Percentiles rank a stretch among this genome's conserved stretches.
Evolutionary conservation across 2,329 filamentous ascomycete species (phyloP).

Genomic region (Xylaria sp.): DNA sequence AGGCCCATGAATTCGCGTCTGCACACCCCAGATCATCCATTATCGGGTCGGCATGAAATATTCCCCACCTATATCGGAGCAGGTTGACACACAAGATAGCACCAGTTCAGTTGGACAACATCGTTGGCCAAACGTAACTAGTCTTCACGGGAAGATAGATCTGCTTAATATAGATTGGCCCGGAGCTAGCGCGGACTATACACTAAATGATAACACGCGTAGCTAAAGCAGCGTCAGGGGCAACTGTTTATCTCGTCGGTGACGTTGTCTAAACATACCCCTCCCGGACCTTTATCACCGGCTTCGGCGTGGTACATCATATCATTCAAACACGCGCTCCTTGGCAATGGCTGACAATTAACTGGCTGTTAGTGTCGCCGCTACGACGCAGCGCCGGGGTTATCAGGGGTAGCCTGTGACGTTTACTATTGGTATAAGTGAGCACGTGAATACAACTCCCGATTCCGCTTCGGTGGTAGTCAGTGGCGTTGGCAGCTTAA

Average conservation of each 20-base stretch:
- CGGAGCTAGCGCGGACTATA: slow-evolving; percentile 5
- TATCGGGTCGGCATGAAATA: slow-evolving; percentile 28
- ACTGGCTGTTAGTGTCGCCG: slow-evolving; percentile 5
- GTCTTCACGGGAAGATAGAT: not conserved
- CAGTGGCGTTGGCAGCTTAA: not conserved
- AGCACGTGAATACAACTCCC: slow-evolving; percentile 18
- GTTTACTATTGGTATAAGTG: slow-evolving; percentile 8
- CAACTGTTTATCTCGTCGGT: not conserved
- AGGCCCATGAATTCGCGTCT: slow-evolving; percentile 18
- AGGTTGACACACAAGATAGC: slow-evolving; percentile 12
- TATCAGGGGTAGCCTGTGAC: slow-evolving; percentile 11
- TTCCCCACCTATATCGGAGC: slow-evolving; percentile 25
- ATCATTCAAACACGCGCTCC: slow-evolving; percentile 10
- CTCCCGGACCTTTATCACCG: slow-evolving; percentile 37
- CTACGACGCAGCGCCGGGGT: not conserved
- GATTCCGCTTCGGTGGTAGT: slow-evolving; percentile 3
- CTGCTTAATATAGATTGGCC: not conserved
- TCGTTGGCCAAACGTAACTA: slow-evolving; percentile 24
- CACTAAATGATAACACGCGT: slow-evolving; percentile 15
- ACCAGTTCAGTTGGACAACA: slow-evolving; percentile 19
- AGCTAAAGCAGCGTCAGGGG: slow-evolving; percentile 33
- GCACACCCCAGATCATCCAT: slow-evolving; percentile 3
- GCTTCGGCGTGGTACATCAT: slow-evolving; percentile 32
- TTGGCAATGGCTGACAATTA: slow-evolving; percentile 20
- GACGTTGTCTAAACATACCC: slow-evolving; percentile 17